Evolutionary conservation across 768 basidiomycete genomes (phyloP).

Genomic region (Agrocybe praecox): DNA sequence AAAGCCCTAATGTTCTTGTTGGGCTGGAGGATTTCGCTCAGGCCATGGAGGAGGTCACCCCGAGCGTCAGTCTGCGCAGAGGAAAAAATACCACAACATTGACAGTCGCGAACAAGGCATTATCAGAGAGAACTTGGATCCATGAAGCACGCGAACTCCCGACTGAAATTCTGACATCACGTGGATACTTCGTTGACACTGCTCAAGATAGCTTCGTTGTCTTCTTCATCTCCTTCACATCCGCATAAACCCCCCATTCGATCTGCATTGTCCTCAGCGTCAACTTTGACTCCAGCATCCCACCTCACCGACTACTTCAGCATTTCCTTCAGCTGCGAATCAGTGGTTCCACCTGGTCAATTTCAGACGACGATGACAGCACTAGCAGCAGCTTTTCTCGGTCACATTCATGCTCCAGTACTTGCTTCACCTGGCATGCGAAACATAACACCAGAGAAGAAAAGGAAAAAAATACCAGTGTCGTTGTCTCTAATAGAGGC

Average conservation of each 20-base stretch:
- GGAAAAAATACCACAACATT: slow-evolving; percentile 83
- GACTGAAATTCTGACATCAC: no score
- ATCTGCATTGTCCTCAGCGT: neutral
- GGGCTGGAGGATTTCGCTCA: slow-evolving; percentile 65
- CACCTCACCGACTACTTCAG: no score
- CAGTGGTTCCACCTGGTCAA: no score
- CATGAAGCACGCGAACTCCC: no score
- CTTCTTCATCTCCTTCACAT: neutral
- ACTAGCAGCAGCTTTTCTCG: no score
- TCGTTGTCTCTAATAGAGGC: slow-evolving; percentile 18
- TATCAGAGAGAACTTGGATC: no score
- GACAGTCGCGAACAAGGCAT: no score
- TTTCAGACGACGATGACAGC: no score
- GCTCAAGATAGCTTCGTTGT: neutral
- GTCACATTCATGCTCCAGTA: no score
- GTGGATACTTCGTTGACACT: neutral
- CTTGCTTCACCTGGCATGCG: no score
- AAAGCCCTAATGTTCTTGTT: slow-evolving; percentile 47
- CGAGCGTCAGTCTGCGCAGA: slow-evolving; percentile 84
- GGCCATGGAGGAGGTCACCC: slow-evolving; percentile 81
- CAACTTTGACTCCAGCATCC: neutral
- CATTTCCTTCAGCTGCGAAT: no score
- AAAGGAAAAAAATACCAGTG: slow-evolving; percentile 13
- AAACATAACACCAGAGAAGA: neutral
- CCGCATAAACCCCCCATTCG: neutral